A percentile compares a stretch with the other conserved stretches of the same genome.
These are phyloP conservation scores for Pyricularia sp. DNA, from an alignment of 2,329 filamentous ascomycete species.

Conservation along the genomic window DNA sequence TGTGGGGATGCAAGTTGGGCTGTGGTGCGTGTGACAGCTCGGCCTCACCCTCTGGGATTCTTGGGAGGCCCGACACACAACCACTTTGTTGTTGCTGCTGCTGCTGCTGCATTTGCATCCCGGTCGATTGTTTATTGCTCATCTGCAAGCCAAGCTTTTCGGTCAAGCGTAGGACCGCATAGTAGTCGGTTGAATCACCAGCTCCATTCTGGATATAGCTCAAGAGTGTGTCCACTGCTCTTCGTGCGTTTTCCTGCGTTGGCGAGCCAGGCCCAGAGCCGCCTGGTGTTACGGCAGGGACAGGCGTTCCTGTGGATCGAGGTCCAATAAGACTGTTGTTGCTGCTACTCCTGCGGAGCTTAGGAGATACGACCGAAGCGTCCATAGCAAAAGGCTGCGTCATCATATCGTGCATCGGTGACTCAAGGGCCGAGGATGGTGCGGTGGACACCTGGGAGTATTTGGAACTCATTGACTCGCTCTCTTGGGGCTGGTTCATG, in stretches of 20 bases:
- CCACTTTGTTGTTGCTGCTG: constrained; percentile 18
- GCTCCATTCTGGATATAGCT: constrained; percentile 71
- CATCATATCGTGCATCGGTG: constrained; percentile 36
- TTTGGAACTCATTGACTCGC: constrained; percentile 40
- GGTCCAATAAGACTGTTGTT: constrained; percentile 30
- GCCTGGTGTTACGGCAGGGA: constrained; percentile 27
- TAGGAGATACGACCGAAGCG: constrained; percentile 29
- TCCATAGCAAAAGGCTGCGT: constrained; percentile 28
- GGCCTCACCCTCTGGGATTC: constrained; percentile 47
- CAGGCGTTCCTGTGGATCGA: constrained; percentile 22
- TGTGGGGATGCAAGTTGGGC: constrained; percentile 8
- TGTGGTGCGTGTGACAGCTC: constrained; percentile 33
- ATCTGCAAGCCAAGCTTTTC: constrained; percentile 72
- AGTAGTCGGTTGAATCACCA: constrained; percentile 67
- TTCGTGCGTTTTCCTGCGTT: constrained; percentile 76
- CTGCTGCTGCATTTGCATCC: constrained; percentile 9
- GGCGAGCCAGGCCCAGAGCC: constrained; percentile 55
- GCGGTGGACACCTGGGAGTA: constrained; percentile 36
- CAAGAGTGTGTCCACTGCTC: constrained; percentile 73
- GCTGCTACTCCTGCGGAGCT: constrained; percentile 42
- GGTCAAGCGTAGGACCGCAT: constrained; percentile 71
- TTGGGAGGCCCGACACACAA: constrained; percentile 38
- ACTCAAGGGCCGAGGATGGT: constrained; percentile 43
- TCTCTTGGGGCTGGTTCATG: constrained; percentile 31
- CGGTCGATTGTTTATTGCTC: not conserved